Evolutionary conservation across 495 filamentous ascomycete genomes (phyloP).

Genomic region (Parathielavia hyrcaniae): DNA sequence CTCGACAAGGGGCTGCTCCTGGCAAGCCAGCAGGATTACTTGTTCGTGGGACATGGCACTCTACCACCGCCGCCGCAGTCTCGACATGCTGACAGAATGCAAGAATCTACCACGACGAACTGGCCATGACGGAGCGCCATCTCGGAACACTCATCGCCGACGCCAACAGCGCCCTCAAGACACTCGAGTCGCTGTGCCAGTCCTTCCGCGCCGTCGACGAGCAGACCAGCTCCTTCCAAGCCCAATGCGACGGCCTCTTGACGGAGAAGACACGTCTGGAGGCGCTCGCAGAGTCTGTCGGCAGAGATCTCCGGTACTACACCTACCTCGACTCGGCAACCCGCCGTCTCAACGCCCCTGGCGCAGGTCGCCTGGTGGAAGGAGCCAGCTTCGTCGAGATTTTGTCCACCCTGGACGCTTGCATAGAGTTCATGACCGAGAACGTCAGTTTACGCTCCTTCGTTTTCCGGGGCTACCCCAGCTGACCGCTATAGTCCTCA

Average conservation of each 20-base stretch:
- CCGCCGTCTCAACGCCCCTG: constrained; percentile 82
- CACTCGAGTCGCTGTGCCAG: constrained; percentile 67
- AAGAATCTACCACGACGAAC: constrained; percentile 71
- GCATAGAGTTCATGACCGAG: constrained; percentile 79
- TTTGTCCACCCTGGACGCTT: constrained; percentile 74
- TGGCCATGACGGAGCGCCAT: constrained; percentile 71
- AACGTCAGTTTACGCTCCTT: constrained; percentile 56
- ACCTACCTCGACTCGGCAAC: constrained; percentile 86
- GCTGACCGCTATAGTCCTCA: constrained; percentile 50
- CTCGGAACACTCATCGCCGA: constrained; percentile 72
- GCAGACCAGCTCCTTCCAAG: constrained; percentile 85
- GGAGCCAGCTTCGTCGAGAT: constrained; percentile 79
- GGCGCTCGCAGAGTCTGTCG: constrained; percentile 70
- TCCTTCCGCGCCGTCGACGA: constrained; percentile 81
- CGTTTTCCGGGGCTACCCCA: background rate
- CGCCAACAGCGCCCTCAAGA: constrained; percentile 63
- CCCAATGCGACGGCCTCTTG: constrained; percentile 80
- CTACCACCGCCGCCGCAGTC: background rate
- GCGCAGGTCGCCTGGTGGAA: constrained; percentile 74
- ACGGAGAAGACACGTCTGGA: constrained; percentile 70
- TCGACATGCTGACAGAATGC: constrained; percentile 25
- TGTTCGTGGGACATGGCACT: constrained; percentile 45
- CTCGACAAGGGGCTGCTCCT: constrained; percentile 64
- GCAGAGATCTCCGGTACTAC: constrained; percentile 83
- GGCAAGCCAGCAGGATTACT: constrained; percentile 77